These are phyloP conservation scores for Tolypocladium pustulatum DNA, from an alignment of 2,329 filamentous ascomycete species.

Conservation along the genomic window DNA sequence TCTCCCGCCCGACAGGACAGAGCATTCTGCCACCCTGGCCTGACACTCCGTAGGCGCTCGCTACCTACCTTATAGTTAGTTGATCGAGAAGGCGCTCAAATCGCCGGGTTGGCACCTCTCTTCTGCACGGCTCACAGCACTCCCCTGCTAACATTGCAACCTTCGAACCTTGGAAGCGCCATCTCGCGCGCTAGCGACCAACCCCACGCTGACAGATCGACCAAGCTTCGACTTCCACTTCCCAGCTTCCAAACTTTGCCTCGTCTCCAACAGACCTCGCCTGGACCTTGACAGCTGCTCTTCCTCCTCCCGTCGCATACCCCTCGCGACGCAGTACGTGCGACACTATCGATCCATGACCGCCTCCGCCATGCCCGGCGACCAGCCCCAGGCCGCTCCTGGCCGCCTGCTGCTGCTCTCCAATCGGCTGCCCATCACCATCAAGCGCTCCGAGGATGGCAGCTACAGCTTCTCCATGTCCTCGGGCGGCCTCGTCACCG, in stretches of 20 bases:
- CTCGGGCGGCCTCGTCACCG: conserved; percentile 89
- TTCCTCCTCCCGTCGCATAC: not conserved
- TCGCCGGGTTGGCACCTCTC: not conserved
- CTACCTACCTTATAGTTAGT: too few relatives aligned
- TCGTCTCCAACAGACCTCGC: not conserved
- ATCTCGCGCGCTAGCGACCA: not conserved
- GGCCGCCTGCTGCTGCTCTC: conserved; percentile 72
- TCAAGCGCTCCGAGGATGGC: conserved; percentile 86
- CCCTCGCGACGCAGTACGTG: not conserved
- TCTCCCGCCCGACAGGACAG: not conserved
- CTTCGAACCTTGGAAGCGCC: not conserved
- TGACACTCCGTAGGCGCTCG: not conserved
- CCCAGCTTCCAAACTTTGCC: not conserved
- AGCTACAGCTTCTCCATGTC: conserved; percentile 94
- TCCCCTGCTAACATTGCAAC: too few relatives aligned
- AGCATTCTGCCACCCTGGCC: not conserved
- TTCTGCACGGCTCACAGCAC: not conserved
- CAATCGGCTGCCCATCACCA: conserved; percentile 91
- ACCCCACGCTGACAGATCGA: not conserved
- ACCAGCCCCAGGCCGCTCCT: conserved; percentile 20
- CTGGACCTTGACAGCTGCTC: not conserved
- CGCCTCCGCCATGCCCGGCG: conserved; percentile 18
- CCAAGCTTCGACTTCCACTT: not conserved
- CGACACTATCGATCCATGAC: not conserved
- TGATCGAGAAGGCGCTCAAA: not conserved